phyloP scores from a whole-genome alignment of 495 filamentous ascomycete species.

The Talaromyces thailandensis region DNA sequence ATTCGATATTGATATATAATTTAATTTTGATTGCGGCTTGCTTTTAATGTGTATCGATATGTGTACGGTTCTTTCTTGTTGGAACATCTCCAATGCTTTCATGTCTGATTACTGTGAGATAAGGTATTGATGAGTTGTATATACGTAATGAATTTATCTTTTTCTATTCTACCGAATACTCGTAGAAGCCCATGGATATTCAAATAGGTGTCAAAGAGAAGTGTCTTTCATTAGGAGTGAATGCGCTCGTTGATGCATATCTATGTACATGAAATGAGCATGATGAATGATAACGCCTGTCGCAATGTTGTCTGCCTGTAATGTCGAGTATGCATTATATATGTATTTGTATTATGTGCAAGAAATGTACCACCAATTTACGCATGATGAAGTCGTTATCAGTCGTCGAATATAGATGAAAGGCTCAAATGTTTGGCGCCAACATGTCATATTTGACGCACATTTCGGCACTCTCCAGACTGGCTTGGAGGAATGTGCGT shows the following conservation, averaged over 20 bases:
- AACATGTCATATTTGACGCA: conserved; percentile 79
- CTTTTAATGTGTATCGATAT: background rate
- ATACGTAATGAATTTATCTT: background rate
- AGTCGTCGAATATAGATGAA: background rate
- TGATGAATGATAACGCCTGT: background rate
- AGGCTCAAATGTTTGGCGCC: conserved; percentile 64
- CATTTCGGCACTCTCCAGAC: conserved; percentile 76
- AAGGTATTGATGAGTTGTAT: background rate
- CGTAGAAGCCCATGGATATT: background rate
- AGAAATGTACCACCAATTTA: background rate
- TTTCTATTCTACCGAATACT: background rate
- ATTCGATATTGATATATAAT: background rate
- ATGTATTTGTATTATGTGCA: background rate
- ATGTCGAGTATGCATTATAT: background rate
- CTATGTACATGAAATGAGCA: background rate
- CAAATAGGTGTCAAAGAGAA: background rate
- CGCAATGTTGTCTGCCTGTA: background rate
- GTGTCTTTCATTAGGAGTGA: background rate
- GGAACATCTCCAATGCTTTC: background rate
- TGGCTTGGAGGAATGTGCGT: conserved; percentile 76
- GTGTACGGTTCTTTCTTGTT: background rate
- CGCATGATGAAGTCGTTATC: background rate
- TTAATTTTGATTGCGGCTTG: background rate
- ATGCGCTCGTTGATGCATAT: background rate
- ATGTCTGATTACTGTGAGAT: background rate